These are phyloP conservation scores for Tetrahymena borealis DNA, from an alignment of 73 alveolate species.

Conservation along the genomic window DNA sequence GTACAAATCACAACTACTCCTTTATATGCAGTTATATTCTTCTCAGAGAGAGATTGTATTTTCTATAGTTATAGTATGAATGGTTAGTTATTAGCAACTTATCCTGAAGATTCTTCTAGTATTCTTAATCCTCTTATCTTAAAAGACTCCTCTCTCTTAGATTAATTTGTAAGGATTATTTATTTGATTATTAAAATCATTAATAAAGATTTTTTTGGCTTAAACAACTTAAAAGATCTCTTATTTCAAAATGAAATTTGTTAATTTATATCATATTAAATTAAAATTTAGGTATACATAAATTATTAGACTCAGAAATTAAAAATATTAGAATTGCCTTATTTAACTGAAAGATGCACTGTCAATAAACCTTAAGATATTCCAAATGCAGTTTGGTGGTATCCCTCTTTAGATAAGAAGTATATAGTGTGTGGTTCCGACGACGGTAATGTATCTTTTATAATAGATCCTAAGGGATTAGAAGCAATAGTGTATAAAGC, in stretches of 20 bases:
- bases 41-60: background rate
- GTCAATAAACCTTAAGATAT: background rate
- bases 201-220: background rate
- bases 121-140: background rate
- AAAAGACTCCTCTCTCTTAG: background rate
- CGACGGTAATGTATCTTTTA: background rate
- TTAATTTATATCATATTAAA: no score
- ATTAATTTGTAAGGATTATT: background rate
- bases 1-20: background rate
- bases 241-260: background rate
- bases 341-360: background rate
- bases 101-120: background rate
- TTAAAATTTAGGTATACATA: background rate
- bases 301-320: background rate
- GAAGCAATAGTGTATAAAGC: background rate
- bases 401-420: background rate
- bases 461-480: background rate
- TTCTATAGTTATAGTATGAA: background rate
- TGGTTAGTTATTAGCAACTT: background rate
- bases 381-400: background rate
- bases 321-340: background rate
- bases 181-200: no score
- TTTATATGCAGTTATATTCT: background rate
- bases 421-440: background rate
- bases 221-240: no score